These are phyloP conservation scores for Colletotrichum tamarilloi DNA, from an alignment of 2,329 filamentous ascomycete genomes.

Conservation along the genomic window DNA sequence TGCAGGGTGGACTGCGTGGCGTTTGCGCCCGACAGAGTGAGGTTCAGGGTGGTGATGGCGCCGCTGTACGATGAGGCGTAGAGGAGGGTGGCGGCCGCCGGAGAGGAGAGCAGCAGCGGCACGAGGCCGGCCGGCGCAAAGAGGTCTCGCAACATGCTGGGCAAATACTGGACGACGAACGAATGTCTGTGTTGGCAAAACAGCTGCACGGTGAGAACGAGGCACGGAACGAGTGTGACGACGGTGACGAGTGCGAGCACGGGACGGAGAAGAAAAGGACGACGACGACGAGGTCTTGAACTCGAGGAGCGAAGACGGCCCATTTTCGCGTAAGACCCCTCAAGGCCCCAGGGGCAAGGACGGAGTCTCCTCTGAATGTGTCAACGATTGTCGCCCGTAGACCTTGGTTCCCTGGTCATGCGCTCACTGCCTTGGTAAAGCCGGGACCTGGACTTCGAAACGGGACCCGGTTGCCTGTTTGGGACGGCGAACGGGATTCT, in stretches of 20 bases:
- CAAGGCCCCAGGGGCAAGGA: conserved; percentile 5
- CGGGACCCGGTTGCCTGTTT: conserved; percentile 20
- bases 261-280: neutral
- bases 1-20: conserved; percentile 48
- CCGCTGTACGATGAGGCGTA: conserved; percentile 63
- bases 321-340: conserved; percentile 13
- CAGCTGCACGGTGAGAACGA: neutral
- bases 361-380: conserved; percentile 7
- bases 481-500: conserved; percentile 17
- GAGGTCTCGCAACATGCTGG: conserved; percentile 35
- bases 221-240: conserved; percentile 5
- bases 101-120: conserved; percentile 36
- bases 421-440: neutral
- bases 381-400: conserved; percentile 6
- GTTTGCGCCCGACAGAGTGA: conserved; percentile 45
- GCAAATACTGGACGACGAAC: conserved; percentile 5
- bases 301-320: conserved; percentile 23
- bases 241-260: neutral
- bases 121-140: conserved; percentile 30
- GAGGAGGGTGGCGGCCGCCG: conserved; percentile 52
- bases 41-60: conserved; percentile 58
- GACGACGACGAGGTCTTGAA: neutral
- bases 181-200: neutral
- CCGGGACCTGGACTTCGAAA: neutral
- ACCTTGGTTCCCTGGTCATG: conserved; percentile 10